phyloP scores from a whole-genome alignment of 805 yeast species.

The Saccharomycopsis synnaedendra region DNA sequence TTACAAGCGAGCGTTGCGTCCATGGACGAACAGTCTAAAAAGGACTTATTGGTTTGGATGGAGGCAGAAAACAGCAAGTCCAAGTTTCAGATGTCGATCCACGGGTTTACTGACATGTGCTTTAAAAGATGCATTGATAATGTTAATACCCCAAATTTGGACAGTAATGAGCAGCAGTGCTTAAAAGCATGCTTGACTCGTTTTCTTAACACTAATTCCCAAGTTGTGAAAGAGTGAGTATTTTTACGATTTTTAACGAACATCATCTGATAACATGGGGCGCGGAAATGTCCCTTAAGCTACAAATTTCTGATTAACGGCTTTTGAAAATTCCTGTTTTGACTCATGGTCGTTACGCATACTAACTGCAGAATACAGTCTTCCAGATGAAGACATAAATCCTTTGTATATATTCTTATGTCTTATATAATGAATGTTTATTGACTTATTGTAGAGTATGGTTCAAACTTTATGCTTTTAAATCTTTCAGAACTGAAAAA shows the following conservation, averaged over 20 bases:
- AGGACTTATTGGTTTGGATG: constrained; percentile 63
- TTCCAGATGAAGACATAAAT: no score
- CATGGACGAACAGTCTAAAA: constrained; percentile 59
- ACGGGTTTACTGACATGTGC: constrained; percentile 81
- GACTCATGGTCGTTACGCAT: no score
- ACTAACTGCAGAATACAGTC: no score
- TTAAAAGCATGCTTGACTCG: constrained; percentile 73
- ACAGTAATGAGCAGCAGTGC: constrained; percentile 56
- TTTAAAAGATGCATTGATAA: constrained; percentile 70
- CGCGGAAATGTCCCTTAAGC: no score
- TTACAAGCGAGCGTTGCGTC: constrained; percentile 30
- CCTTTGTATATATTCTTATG: no score
- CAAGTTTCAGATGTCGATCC: constrained; percentile 79
- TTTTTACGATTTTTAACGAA: neutral
- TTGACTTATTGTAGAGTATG: no score
- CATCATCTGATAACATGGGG: no score
- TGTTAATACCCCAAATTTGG: constrained; percentile 27
- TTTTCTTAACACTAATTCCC: constrained; percentile 78
- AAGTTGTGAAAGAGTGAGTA: constrained; percentile 46
- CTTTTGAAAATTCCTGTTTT: no score
- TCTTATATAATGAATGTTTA: no score
- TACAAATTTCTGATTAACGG: no score
- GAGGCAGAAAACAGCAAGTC: constrained; percentile 80
- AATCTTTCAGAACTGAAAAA: no score
- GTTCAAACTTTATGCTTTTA: no score